A percentile compares a stretch with the other conserved stretches of the same genome.
Conservation (phyloP, 805 yeast species). For the Candida orba region DNA sequence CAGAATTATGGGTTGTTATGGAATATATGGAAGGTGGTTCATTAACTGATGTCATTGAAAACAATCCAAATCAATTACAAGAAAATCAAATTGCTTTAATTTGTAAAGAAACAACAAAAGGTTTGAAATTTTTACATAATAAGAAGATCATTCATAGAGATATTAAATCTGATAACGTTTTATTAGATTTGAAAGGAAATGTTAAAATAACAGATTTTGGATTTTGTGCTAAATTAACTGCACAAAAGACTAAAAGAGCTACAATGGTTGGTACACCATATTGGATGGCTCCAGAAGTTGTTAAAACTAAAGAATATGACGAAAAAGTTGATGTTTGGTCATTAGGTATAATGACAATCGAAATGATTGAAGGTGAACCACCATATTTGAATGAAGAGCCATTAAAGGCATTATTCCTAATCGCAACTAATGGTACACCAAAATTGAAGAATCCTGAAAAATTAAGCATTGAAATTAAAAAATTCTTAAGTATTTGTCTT, state of each 20-base stretch:
- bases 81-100: conserved; percentile 91
- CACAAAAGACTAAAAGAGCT: conserved; percentile 80
- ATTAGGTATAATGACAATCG: conserved; percentile 95
- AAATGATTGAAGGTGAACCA: conserved; percentile 98
- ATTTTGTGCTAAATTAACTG: conserved; percentile 90
- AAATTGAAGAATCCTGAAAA: conserved; percentile 84
- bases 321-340: conserved; percentile 99
- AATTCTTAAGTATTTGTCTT: conserved; percentile 82
- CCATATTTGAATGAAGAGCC: conserved; percentile 97
- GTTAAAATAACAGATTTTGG: conserved; percentile 97
- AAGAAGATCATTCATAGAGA: conserved; percentile 95
- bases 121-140: conserved; percentile 84
- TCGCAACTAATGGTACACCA: conserved; percentile 97
- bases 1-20: conserved; percentile 98
- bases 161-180: conserved; percentile 91
- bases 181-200: conserved; percentile 72
- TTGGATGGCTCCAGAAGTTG: conserved; percentile 99
- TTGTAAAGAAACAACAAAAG: conserved; percentile 84
- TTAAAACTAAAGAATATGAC: conserved; percentile 89
- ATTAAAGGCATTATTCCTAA: conserved; percentile 82
- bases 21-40: conserved; percentile 99
- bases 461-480: conserved; percentile 69
- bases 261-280: conserved; percentile 99
- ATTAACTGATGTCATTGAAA: conserved; percentile 89
- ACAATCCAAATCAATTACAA: conserved; percentile 59